Evolutionary conservation across 805 yeast genomes (phyloP).

Genomic region (Candida nitratophila): DNA sequence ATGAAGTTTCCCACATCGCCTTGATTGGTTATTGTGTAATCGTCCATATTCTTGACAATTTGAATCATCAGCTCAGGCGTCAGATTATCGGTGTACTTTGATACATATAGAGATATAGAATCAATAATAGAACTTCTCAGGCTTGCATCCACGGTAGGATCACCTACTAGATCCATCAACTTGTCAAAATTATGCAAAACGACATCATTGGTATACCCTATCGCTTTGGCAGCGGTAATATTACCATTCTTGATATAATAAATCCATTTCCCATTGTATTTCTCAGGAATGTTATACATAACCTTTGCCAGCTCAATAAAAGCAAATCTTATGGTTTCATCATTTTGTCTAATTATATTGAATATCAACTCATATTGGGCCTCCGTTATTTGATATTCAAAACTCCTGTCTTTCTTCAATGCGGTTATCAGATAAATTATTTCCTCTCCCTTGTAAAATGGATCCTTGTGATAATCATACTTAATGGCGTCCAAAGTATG

Average conservation of each 20-base stretch:
- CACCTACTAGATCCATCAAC: slow-evolving; percentile 21
- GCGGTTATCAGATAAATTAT: slow-evolving; percentile 8
- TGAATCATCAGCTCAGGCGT: slow-evolving; percentile 3
- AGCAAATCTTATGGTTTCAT: slow-evolving; percentile 14
- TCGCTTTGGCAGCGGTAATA: slow-evolving; percentile 27
- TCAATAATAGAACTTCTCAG: slow-evolving; percentile 18
- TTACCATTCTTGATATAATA: slow-evolving; percentile 34
- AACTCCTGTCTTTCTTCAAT: background rate
- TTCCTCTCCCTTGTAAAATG: slow-evolving; percentile 31
- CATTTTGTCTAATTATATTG: slow-evolving; percentile 19
- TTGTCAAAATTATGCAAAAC: slow-evolving; percentile 11
- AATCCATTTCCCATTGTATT: slow-evolving; percentile 24
- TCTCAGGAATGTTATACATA: slow-evolving; percentile 7
- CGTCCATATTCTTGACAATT: slow-evolving; percentile 46
- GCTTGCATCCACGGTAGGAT: slow-evolving; percentile 21
- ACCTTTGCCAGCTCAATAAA: slow-evolving; percentile 24
- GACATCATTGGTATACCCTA: slow-evolving; percentile 20
- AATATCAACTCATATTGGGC: slow-evolving; percentile 17
- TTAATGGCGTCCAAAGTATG: slow-evolving; percentile 3
- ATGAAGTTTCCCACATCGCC: slow-evolving; percentile 91
- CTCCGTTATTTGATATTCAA: slow-evolving; percentile 1
- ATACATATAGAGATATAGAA: slow-evolving; percentile 18
- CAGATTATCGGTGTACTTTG: slow-evolving; percentile 12
- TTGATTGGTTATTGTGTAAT: slow-evolving; percentile 69
- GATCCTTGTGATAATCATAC: slow-evolving; percentile 29